Base-by-base conservation (phyloP, 495 filamentous ascomycete genomes). In the Wilcoxina mikolae region DNA sequence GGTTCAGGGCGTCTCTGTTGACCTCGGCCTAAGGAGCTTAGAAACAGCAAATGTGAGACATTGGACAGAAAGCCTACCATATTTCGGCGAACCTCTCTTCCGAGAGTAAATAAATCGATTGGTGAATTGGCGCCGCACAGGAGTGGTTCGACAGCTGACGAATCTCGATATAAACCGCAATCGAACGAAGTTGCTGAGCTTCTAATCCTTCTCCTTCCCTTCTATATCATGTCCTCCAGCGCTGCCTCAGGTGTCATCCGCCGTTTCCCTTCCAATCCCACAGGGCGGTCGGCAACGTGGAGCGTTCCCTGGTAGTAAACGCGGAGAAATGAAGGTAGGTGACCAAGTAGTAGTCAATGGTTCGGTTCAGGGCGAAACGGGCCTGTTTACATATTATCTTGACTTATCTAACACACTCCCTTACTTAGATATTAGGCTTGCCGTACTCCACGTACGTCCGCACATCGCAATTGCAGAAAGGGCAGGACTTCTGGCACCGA, bases 331-430 rank as follows among this genome's bases (percentile, higher is more conserved):
- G n/a, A 46, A 24, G 23, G 43, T 17, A 17, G 23, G 43, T 18
- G 43, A 10, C n/a, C n/a, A 17, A 17, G 43, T 46, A 17, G 43
- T 46, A 10, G n/a, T 18, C 43, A 3, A 46, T 24, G 11, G 23
- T 24, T 46, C 23, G 2, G 23, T 24, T 17, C 23, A 2, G 43
- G 15, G 11, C 15, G 11, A 46, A 46, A 46, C 43, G 43, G 43
- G 11, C n/a, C n/a, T 24, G 43, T 46, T 46, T 46, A 18, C 43
- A 46, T 46, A 46, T 17, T 24, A 46, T 46, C 23, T 46, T 20
- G 43, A 11, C n/a, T 20, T 46, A 24, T 24, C 2, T 10, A 18
- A 24, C 43, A 46, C 43, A 11, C 43, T 10, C n/a, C 23, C 22
- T 20, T 24, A 46, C 43, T 46, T 46, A 17, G n/a, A 46, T 17